These are phyloP conservation scores for Boletus pseudo-olivaceus DNA, from an alignment of 768 basidiomycete genomes.

Conservation along the genomic window DNA sequence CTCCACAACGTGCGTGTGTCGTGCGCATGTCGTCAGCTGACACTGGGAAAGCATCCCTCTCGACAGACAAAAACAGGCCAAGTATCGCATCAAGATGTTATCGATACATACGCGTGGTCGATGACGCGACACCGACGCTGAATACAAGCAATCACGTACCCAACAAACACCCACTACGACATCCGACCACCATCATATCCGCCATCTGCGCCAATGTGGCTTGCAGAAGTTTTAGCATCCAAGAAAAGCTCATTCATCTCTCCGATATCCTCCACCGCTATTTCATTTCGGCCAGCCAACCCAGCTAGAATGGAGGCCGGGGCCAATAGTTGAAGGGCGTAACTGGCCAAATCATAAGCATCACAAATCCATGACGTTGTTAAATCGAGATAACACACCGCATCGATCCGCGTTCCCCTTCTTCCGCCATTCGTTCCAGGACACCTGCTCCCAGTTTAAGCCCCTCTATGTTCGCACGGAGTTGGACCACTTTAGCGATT, in stretches of 20 bases:
- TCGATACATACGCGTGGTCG: constrained; percentile 5
- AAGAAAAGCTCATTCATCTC: constrained; percentile 96
- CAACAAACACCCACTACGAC: constrained; percentile 22
- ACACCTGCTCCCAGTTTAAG: constrained; percentile 73
- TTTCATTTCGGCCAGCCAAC: constrained; percentile 73
- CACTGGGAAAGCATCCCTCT: neutral
- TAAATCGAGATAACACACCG: constrained; percentile 44
- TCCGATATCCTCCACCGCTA: constrained; percentile 82
- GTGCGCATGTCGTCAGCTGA: neutral
- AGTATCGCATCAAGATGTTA: neutral
- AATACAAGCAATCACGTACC: constrained; percentile 4
- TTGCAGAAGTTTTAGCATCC: constrained; percentile 84
- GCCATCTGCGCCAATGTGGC: constrained; percentile 43
- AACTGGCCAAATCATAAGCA: constrained; percentile 43
- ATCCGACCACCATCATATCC: constrained; percentile 33
- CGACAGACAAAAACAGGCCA: neutral
- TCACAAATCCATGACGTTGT: constrained; percentile 7
- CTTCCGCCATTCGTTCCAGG: constrained; percentile 72
- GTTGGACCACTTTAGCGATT: constrained; percentile 80
- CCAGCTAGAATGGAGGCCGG: constrained; percentile 86
- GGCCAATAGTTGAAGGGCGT: constrained; percentile 86
- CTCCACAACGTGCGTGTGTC: neutral
- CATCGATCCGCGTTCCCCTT: constrained; percentile 80
- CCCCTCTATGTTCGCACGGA: constrained; percentile 85
- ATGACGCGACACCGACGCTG: constrained; percentile 4